Evolutionary conservation across 345 rosid species (phyloP), one percentile per base, ranked within the genome.

Genomic region (Boechera retrofracta): DNA sequence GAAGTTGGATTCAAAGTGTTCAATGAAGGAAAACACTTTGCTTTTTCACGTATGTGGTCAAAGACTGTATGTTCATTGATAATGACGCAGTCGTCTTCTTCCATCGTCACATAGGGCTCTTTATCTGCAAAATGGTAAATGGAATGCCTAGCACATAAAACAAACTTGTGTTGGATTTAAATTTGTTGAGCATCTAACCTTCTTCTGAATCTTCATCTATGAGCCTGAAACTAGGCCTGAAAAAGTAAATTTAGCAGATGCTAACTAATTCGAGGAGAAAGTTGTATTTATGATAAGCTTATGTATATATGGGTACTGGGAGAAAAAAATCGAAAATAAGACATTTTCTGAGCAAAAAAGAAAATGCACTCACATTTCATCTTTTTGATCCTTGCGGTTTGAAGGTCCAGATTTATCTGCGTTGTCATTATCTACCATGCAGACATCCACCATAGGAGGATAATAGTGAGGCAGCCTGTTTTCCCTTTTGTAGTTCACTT

Each of bases 221-320:
- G 85, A 94, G 98, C 53, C 74, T 83, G 89, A 94, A 94, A 83
- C 90, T 92, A 61, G 98, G 98, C 86, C 98, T 94, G 91, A 33
- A 35, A 78, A 63, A 57, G 68, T 44, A 76, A 49, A 79, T 26
- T 24, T 51, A 74, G 67, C 28, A 53, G 74, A 51, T 28, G 29
- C 29, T 2, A 28, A 28, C 29, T 28, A 28, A 28, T 28, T 33
- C 13, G 36, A 63, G 32, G 5, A 62, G 28, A 44, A 18, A 44
- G 12, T 69, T 9, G 33, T 24, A 64, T 26, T 52, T 59, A 69
- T 62, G 36, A 55, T 0, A 55, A 55, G 24, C 38, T 7, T 38
- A 7, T 45, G 62, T 41, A 33, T 51, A 2, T 58, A 61, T 51
- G 29, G 33, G 53, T 3, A 11, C 21, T 2, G 12, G 52, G 5